These are phyloP conservation scores for Debaryomyces maramus DNA, from an alignment of 805 yeast genomes.

Conservation along the genomic window DNA sequence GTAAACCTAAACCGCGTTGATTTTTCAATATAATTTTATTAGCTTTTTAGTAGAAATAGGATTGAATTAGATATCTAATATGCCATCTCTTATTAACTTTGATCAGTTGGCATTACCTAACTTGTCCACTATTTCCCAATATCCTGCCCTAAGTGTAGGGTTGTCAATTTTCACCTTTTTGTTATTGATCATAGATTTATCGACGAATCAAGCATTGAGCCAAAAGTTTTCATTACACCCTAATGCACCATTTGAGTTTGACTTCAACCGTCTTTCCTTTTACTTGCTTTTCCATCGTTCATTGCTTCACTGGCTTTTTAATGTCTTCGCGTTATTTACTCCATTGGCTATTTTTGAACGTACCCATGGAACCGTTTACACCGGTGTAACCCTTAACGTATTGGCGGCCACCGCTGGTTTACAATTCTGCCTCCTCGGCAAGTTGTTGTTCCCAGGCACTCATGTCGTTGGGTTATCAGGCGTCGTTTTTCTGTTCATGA, in stretches of 20 bases:
- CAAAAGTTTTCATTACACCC: slow-evolving; percentile 53
- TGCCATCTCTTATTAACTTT: background rate
- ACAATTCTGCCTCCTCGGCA: slow-evolving; percentile 54
- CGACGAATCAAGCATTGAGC: slow-evolving; percentile 27
- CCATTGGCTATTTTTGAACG: slow-evolving; percentile 68
- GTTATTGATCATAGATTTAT: slow-evolving; percentile 38
- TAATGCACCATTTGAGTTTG: slow-evolving; percentile 47
- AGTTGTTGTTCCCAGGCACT: slow-evolving; percentile 49
- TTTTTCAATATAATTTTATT: too few species aligned
- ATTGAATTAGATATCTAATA: background rate
- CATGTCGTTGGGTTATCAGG: slow-evolving; percentile 71
- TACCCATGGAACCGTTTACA: slow-evolving; percentile 78
- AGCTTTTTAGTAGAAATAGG: slow-evolving; percentile 10
- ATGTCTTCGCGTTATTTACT: slow-evolving; percentile 55
- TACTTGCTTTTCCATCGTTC: slow-evolving; percentile 72
- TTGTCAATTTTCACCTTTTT: slow-evolving; percentile 52
- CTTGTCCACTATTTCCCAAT: slow-evolving; percentile 12
- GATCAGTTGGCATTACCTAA: slow-evolving; percentile 2
- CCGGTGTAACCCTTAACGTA: slow-evolving; percentile 76
- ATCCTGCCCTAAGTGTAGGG: slow-evolving; percentile 66
- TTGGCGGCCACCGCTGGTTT: slow-evolving; percentile 70
- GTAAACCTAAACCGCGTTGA: too few species aligned
- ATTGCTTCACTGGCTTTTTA: slow-evolving; percentile 60
- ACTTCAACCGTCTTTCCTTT: slow-evolving; percentile 57
- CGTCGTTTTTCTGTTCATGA: slow-evolving; percentile 67